Evolutionary conservation across 2,329 filamentous ascomycete species (phyloP).

Genomic region (Fusarium sp.): DNA sequence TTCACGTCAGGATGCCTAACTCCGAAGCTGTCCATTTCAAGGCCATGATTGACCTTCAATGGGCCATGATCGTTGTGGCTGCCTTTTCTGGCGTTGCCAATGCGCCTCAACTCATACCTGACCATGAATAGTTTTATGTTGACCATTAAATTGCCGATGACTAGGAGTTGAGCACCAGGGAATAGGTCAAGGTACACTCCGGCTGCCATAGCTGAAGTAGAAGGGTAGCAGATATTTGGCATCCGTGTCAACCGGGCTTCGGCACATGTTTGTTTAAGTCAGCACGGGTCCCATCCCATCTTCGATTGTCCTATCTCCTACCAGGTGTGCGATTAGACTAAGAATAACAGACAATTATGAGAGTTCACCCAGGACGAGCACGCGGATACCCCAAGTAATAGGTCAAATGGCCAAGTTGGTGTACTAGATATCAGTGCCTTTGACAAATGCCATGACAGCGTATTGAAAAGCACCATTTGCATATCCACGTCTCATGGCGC

Average conservation of each 20-base stretch:
- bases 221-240: neutral
- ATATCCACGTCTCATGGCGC: slow-evolving; percentile 71
- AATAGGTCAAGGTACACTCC: neutral
- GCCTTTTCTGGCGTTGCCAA: neutral
- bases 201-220: neutral
- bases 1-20: neutral
- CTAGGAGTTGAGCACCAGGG: neutral
- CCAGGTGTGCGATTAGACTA: neutral
- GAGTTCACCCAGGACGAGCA: neutral
- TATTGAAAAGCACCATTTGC: slow-evolving; percentile 69
- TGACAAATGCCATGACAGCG: slow-evolving; percentile 68
- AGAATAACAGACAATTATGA: neutral
- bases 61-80: neutral
- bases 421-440: slow-evolving; percentile 38
- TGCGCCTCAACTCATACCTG: neutral
- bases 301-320: neutral
- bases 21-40: neutral
- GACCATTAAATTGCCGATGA: neutral
- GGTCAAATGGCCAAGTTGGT: neutral
- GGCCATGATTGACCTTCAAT: slow-evolving; percentile 1
- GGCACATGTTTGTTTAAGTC: neutral
- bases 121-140: neutral
- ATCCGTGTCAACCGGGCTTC: neutral
- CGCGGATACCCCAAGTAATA: neutral
- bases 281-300: neutral